Evolutionary conservation across 225 moss, liverwort and hornwort species (phyloP), one percentile per base, ranked within the genome.

Genomic region (Bryoerythrophyllum caledonicum): DNA sequence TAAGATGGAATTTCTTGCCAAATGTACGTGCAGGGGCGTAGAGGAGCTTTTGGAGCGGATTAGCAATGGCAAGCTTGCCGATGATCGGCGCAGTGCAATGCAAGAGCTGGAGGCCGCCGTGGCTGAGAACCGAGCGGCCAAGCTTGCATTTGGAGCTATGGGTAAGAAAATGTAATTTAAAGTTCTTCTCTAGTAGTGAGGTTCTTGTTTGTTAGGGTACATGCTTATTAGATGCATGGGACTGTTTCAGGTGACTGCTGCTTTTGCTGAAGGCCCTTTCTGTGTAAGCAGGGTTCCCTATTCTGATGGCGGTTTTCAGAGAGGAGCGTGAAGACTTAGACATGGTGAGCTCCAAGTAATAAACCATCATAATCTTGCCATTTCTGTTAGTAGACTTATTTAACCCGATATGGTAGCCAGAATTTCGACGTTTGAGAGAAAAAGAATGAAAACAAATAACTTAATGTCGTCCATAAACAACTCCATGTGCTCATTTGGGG

Each of bases 11-110:
- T 46, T 4, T 4, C 46, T 46, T 46, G 15, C 15, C 46, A 16
- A 46, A 4, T 14, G 15, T 46, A 46, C 15, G 51, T 76, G 70
- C 80, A 93, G 93, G 14, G 93, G 93, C 67, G 93, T 93, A 70
- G 90, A 93, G 80, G 82, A 89, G 59, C 89, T 89, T 46, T 81
- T 93, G 83, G 93, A 93, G 73, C 84, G 93, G 74, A 93, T 93
- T 35, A 89, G 91, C 82, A 91, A 93, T 85, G 91, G 93, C 25
- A 89, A 91, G 60, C 90, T 93, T 68, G 88, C 88, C 71, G 93
- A 93, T 65, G 93, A 93, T 68, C 86, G 93, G 32, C 84, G 88
- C 24, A 86, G 84, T 70, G 93, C 93, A 44, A 84, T 93, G 78
- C 82, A 85, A 60, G 91, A 93, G 59, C 80, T 93, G 68, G 89